Evolutionary conservation across 2,329 filamentous ascomycete genomes (phyloP).

Genomic region (Trichoderma sp.): DNA sequence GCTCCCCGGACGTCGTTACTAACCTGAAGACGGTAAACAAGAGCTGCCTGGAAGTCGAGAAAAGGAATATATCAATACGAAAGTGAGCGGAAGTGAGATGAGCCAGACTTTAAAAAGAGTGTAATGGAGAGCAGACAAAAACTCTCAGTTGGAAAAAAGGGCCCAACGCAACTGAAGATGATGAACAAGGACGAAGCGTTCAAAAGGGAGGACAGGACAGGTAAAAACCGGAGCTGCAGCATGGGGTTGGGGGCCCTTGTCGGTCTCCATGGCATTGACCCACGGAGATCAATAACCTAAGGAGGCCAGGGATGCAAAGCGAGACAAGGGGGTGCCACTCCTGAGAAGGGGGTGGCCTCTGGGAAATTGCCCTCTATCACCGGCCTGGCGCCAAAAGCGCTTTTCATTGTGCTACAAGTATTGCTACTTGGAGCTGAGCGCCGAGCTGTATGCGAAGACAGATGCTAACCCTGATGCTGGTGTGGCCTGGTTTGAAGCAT

Average conservation of each 20-base stretch:
- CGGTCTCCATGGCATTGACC: conserved; percentile 16
- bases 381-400: conserved; percentile 13
- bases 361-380: conserved; percentile 11
- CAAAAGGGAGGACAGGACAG: conserved; percentile 19
- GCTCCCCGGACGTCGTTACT: background rate
- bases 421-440: background rate
- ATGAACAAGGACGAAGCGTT: conserved; percentile 26
- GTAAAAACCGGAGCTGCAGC: conserved; percentile 15
- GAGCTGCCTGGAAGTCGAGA: background rate
- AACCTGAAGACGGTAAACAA: background rate
- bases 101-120: conserved; percentile 45
- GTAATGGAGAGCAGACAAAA: conserved; percentile 49
- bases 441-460: background rate
- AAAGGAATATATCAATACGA: background rate
- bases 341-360: conserved; percentile 17
- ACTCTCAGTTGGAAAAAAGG: conserved; percentile 51
- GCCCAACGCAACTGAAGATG: conserved; percentile 33
- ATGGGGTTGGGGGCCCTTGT: conserved; percentile 7
- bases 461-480: background rate
- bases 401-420: background rate
- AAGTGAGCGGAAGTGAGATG: conserved; percentile 22
- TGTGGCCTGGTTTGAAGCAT: background rate
- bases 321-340: conserved; percentile 19
- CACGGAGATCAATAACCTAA: conserved; percentile 15
- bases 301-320: conserved; percentile 16